A percentile compares a stretch with the other conserved stretches of the same genome.
These are phyloP conservation scores for Rutstroemia sp. DNA, from an alignment of 2,329 filamentous ascomycete genomes.

Conservation along the genomic window DNA sequence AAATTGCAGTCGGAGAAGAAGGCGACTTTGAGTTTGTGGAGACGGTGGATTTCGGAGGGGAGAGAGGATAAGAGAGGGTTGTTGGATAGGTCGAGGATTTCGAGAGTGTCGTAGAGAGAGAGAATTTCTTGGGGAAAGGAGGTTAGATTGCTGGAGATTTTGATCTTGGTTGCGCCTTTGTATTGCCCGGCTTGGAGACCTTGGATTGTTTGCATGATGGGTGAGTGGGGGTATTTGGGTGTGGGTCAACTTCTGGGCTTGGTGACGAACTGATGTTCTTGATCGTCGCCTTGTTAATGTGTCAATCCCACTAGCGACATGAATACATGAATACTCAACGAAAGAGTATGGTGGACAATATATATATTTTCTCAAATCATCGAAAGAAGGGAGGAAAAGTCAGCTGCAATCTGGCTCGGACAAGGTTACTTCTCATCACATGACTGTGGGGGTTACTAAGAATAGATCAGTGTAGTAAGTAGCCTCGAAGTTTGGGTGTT, in stretches of 20 bases:
- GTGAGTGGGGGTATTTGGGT: background rate
- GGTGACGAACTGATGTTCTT: background rate
- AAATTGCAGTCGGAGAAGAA: slow-evolving; percentile 42
- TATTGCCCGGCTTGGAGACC: slow-evolving; percentile 20
- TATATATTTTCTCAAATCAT: background rate
- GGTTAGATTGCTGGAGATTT: slow-evolving; percentile 21
- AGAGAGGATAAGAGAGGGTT: slow-evolving; percentile 34
- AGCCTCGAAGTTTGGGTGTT: no score
- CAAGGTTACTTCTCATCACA: background rate
- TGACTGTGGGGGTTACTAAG: background rate
- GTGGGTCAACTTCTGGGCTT: background rate
- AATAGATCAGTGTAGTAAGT: background rate
- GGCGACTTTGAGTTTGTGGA: slow-evolving; percentile 38
- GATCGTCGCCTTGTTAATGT: background rate
- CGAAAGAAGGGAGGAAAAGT: background rate
- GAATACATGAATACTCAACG: no score
- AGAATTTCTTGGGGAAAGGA: slow-evolving; percentile 36
- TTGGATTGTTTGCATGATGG: slow-evolving; percentile 19
- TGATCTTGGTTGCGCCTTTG: slow-evolving; percentile 22
- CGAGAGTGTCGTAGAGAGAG: slow-evolving; percentile 34
- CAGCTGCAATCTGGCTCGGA: background rate
- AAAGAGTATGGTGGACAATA: background rate
- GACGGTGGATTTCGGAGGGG: slow-evolving; percentile 32
- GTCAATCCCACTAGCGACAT: no score
- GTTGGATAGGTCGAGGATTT: slow-evolving; percentile 41